A percentile compares a stretch with the other conserved stretches of the same genome.
Conservation (phyloP, 2,329 filamentous ascomycete species). For the Eutypella sp. region DNA sequence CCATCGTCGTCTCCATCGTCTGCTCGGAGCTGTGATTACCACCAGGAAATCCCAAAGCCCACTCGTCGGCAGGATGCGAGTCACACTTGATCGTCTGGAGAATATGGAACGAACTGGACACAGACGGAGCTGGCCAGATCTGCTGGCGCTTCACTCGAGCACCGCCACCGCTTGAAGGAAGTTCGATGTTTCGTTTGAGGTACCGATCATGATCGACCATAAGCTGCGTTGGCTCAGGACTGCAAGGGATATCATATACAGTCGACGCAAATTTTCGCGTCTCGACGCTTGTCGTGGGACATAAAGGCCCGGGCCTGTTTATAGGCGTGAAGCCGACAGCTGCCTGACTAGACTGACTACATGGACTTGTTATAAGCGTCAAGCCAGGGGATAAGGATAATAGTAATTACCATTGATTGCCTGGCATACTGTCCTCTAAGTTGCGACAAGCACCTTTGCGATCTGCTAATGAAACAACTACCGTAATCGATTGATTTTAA, state of each 20-base stretch:
- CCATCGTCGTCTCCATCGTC: slow-evolving; percentile 9
- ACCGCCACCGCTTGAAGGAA: slow-evolving; percentile 2
- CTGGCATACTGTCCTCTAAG: no score
- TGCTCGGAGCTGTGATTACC: neutral
- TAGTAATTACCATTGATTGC: no score
- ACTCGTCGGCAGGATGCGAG: neutral
- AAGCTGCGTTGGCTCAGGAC: neutral
- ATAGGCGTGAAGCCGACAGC: slow-evolving; percentile 4
- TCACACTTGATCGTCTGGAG: slow-evolving; percentile 16
- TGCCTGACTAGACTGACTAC: no score
- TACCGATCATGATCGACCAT: neutral
- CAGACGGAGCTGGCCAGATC: slow-evolving; percentile 5
- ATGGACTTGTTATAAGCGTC: no score
- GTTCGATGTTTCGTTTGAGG: neutral
- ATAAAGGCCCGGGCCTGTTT: slow-evolving; percentile 1
- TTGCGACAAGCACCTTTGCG: no score
- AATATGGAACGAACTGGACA: slow-evolving; percentile 11
- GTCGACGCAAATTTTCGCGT: neutral
- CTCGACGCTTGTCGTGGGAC: neutral
- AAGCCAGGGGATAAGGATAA: no score
- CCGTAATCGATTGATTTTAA: no score
- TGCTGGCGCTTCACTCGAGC: slow-evolving; percentile 5
- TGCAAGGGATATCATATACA: neutral
- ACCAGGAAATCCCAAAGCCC: neutral
- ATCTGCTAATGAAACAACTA: no score